phyloP scores from a whole-genome alignment of 441 rosid species.

The Populus hybrid region DNA sequence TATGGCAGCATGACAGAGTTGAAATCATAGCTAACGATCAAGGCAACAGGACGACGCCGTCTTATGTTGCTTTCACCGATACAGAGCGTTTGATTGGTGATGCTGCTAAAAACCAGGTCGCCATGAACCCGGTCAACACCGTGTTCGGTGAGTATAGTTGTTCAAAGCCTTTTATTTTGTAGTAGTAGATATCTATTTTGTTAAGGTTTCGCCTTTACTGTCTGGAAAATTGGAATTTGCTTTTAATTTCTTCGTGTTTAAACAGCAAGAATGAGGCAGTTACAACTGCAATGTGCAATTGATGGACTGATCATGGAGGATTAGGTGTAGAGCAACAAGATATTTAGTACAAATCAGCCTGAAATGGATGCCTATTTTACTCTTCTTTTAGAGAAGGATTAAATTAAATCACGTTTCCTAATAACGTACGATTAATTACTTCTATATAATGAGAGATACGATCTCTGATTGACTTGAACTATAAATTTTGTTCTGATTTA shows the following conservation, averaged over 20 bases:
- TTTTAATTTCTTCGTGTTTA: no score
- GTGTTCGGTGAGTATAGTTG: slow-evolving; percentile 31
- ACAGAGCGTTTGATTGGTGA: slow-evolving; percentile 48
- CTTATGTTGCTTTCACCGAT: slow-evolving; percentile 51
- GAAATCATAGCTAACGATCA: slow-evolving; percentile 60
- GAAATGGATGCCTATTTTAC: not conserved
- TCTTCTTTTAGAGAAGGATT: not conserved
- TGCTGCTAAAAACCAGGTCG: slow-evolving; percentile 52
- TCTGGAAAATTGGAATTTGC: no score
- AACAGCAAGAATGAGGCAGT: no score
- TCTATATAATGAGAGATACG: no score
- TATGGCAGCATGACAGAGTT: slow-evolving; percentile 59
- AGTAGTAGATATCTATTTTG: not conserved
- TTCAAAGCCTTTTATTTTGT: not conserved
- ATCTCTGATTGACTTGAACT: no score
- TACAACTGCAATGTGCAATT: no score
- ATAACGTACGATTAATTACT: no score
- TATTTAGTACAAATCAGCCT: not conserved
- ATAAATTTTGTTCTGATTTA: no score
- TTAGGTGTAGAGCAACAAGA: no score
- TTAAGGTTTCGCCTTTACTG: not conserved
- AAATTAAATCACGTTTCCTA: not conserved
- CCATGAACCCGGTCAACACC: slow-evolving; percentile 48
- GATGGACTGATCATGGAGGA: no score
- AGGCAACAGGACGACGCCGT: slow-evolving; percentile 55